Base-by-base conservation (phyloP, 2,329 filamentous ascomycete genomes). In the Colletotrichum navitas region DNA sequence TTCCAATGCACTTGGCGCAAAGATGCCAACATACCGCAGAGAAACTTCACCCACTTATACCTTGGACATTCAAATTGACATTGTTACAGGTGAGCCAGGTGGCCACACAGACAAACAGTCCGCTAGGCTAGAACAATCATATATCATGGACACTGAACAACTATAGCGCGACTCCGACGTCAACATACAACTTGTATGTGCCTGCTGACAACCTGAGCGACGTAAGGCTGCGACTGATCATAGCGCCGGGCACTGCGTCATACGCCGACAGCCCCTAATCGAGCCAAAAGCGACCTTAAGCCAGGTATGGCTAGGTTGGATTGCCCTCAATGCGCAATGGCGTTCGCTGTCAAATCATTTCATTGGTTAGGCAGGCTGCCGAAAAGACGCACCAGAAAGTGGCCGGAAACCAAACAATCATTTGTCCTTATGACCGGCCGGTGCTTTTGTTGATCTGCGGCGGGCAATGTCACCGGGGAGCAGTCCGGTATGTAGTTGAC, bases 191-290 rank as follows among this genome's bases (percentile, higher is more conserved):
- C 56, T 47, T 5, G 54, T 41, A 61, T 70, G 24, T 24, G 14
- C 66, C 55, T 67, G 55, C 55, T 43, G 49, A 18, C 24, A 18
- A 47, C 11, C 10, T 45, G 51, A 55, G 34, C 52, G 63, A 66
- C 39, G 55, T 49, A 26, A 47, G 29, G 62, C 39, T 41, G 55
- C 39, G 29, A 41, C 41, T 24, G 18, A 66, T 60, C 26, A 24
- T 26, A 32, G n/a, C 24, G 41, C 18, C 41, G 16, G 52, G 39
- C 67, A 70, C 55, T 66, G 67, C 56, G 62, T 59, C 8, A 39
- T 26, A 55, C 65, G 47, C 24, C 45, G 47, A 39, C 62, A 63
- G 65, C 34, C 51, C 18, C 8, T 4, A 54, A 34, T 5, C 29
- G 29, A 54, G 16, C 29, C 16, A 59, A 69, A 51, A 24, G 54